phyloP scores from a whole-genome alignment of 306 rosid genomes.

The Ziziphus jujuba region DNA sequence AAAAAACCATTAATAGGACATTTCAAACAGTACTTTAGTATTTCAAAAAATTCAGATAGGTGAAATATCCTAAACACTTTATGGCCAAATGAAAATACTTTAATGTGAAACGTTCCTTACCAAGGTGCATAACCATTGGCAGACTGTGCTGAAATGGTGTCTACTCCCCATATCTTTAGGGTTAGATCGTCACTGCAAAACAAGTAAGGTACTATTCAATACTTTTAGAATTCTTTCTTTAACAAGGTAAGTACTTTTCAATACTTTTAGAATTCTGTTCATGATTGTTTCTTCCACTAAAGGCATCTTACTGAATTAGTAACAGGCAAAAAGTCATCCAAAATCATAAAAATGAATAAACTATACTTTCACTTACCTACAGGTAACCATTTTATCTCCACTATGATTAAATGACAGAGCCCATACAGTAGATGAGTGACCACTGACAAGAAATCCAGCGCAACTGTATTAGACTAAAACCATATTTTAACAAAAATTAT shows the following conservation, averaged over 20 bases:
- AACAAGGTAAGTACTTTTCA: too few relatives aligned
- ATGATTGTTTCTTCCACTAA: neutral
- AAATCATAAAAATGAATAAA: neutral
- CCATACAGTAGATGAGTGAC: conserved; percentile 94
- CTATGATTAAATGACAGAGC: conserved; percentile 72
- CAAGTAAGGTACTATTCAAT: neutral
- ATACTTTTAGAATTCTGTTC: neutral
- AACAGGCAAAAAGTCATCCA: too few relatives aligned
- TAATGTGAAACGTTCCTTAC: conserved; percentile 44
- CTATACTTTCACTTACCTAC: conserved; percentile 55
- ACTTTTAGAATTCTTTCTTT: neutral
- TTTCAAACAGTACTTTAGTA: neutral
- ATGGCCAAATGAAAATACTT: neutral
- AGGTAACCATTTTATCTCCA: conserved; percentile 91
- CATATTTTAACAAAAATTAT: neutral
- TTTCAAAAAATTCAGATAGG: neutral
- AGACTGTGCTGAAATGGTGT: conserved; percentile 49
- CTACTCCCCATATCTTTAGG: conserved; percentile 84
- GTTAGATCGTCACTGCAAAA: conserved; percentile 87
- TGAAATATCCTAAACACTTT: conserved; percentile 3
- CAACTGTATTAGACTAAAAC: conserved; percentile 3
- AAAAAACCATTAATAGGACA: neutral
- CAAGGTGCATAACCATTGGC: conserved; percentile 64
- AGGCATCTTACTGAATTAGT: too few relatives aligned
- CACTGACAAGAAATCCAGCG: conserved; percentile 52